phyloP scores from a whole-genome alignment of 2,329 filamentous ascomycete species.

The Fusarium pseudocircinatum region DNA sequence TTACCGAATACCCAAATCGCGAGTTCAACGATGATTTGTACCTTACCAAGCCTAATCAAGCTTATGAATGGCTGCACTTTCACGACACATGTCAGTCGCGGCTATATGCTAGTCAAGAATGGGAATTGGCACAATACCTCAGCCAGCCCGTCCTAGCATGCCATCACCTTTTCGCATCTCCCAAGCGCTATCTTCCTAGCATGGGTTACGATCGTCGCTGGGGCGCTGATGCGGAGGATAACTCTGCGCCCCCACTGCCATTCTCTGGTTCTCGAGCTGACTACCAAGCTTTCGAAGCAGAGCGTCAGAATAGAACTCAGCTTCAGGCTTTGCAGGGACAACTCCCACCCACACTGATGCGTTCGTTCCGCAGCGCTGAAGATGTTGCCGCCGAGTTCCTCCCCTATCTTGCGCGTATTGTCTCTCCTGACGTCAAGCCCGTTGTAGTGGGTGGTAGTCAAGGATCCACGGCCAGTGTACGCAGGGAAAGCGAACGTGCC shows the following conservation, averaged over 20 bases:
- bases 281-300: slow-evolving; percentile 81
- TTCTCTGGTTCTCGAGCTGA: slow-evolving; percentile 87
- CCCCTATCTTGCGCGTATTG: slow-evolving; percentile 83
- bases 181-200: slow-evolving; percentile 59
- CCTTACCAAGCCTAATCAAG: slow-evolving; percentile 85
- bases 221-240: slow-evolving; percentile 56
- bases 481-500: slow-evolving; percentile 83
- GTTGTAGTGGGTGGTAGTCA: slow-evolving; percentile 79
- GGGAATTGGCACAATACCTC: slow-evolving; percentile 90
- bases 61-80: slow-evolving; percentile 96
- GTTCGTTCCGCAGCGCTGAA: slow-evolving; percentile 82
- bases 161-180: slow-evolving; percentile 87
- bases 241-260: slow-evolving; percentile 67
- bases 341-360: slow-evolving; percentile 75
- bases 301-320: slow-evolving; percentile 79
- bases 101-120: slow-evolving; percentile 86
- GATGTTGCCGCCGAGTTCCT: slow-evolving; percentile 84
- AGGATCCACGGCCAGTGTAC: slow-evolving; percentile 80
- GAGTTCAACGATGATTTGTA: slow-evolving; percentile 94
- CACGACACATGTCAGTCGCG: slow-evolving; percentile 84
- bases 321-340: slow-evolving; percentile 78
- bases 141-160: slow-evolving; percentile 88
- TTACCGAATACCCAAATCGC: slow-evolving; percentile 84
- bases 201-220: slow-evolving; percentile 55
- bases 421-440: slow-evolving; percentile 90